Conservation (phyloP, 768 basidiomycete species). For the Tricholoma saponaceum region DNA sequence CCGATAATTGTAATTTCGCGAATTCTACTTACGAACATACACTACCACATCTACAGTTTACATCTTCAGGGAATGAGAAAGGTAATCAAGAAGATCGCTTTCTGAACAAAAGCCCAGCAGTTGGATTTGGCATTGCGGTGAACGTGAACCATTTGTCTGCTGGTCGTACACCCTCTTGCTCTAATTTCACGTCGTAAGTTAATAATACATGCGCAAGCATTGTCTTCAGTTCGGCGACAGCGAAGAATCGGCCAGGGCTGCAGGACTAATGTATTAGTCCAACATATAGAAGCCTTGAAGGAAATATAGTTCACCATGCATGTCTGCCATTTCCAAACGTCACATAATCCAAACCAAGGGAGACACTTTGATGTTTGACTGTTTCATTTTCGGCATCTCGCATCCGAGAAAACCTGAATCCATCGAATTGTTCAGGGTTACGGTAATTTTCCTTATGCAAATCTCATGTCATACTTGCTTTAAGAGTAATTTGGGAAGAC, state of each 20-base stretch:
- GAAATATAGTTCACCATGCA: slow-evolving; percentile 16
- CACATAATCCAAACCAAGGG: slow-evolving; percentile 24
- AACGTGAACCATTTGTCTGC: slow-evolving; percentile 21
- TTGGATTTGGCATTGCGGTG: slow-evolving; percentile 18
- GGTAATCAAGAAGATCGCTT: background rate
- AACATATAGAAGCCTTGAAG: background rate
- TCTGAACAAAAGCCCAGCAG: slow-evolving; percentile 25
- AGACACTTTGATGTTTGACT: slow-evolving; percentile 21
- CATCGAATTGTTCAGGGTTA: slow-evolving; percentile 34
- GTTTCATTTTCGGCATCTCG: slow-evolving; percentile 11
- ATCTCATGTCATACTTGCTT: background rate
- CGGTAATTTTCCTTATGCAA: background rate
- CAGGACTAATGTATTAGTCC: background rate
- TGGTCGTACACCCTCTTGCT: slow-evolving; percentile 21
- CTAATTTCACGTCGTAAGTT: slow-evolving; percentile 36
- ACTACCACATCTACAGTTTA: too few species aligned
- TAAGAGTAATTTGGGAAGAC: background rate
- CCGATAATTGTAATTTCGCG: too few species aligned
- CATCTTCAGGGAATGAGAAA: too few species aligned
- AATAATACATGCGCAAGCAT: slow-evolving; percentile 40
- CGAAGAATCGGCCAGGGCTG: slow-evolving; percentile 41
- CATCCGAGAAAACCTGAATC: slow-evolving; percentile 32
- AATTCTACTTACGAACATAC: too few species aligned
- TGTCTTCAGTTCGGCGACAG: slow-evolving; percentile 36
- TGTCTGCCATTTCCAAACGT: slow-evolving; percentile 34